phyloP scores from a whole-genome alignment of 192 early-diverging fungal genomes.

The Gorgonomyces haynaldii region DNA sequence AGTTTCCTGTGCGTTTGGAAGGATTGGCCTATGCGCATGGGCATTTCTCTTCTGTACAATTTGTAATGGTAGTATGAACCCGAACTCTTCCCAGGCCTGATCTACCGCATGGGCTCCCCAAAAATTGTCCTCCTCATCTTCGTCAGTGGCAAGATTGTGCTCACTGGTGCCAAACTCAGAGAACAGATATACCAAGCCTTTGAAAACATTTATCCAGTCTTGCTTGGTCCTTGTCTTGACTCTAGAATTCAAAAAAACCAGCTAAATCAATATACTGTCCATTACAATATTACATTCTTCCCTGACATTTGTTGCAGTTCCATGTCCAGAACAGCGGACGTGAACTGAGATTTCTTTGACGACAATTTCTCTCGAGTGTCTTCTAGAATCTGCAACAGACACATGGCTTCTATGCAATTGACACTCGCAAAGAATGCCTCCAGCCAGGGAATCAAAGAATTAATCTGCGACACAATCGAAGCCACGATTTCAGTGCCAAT shows the following conservation, averaged over 20 bases:
- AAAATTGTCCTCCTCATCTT: constrained; percentile 98
- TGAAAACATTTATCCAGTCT: constrained; percentile 93
- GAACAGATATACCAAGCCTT: constrained; percentile 98
- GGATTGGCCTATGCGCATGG: constrained; percentile 91
- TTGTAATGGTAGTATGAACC: constrained; percentile 74
- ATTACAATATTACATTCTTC: no score
- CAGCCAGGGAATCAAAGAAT: no score
- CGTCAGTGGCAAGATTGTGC: constrained; percentile 98
- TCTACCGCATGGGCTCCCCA: constrained; percentile 97
- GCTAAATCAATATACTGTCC: no score
- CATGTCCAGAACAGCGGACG: no score
- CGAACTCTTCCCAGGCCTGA: constrained; percentile 97
- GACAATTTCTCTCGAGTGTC: no score
- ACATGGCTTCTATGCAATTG: no score
- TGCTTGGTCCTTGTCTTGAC: constrained; percentile 25
- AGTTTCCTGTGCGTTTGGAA: constrained; percentile 97
- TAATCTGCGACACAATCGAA: no score
- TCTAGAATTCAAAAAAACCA: constrained; percentile 5
- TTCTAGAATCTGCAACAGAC: no score
- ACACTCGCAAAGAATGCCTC: no score
- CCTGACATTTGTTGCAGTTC: no score
- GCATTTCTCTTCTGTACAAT: constrained; percentile 68
- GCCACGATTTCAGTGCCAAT: no score
- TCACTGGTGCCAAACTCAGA: constrained; percentile 96
- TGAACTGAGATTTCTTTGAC: no score